phyloP scores from a whole-genome alignment of 164 flowering plant genomes.

The Piper longum region DNA sequence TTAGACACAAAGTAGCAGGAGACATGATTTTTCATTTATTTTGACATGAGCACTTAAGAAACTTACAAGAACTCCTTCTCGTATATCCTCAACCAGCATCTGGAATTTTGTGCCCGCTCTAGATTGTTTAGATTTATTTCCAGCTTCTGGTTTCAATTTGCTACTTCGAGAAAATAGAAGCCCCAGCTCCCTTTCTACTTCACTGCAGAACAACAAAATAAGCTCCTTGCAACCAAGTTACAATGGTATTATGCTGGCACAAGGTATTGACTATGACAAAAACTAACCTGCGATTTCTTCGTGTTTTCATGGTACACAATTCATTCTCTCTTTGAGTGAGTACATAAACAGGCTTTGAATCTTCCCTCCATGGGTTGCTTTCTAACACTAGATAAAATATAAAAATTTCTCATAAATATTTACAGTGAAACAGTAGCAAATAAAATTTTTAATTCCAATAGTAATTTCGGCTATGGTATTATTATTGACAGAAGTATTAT shows the following conservation, averaged over 20 bases:
- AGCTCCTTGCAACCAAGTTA: not conserved
- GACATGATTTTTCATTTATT: no score
- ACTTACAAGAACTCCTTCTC: constrained; percentile 93
- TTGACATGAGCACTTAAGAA: not conserved
- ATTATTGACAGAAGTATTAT: no score
- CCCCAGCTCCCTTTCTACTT: constrained; percentile 91
- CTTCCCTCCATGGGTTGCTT: constrained; percentile 88
- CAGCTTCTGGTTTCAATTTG: constrained; percentile 32
- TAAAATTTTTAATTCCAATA: no score
- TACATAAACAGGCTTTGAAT: constrained; percentile 80
- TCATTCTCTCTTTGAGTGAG: constrained; percentile 82
- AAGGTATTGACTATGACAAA: not conserved
- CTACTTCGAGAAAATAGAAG: constrained; percentile 59
- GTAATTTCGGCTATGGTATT: no score
- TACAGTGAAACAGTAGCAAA: no score
- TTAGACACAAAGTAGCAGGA: no score
- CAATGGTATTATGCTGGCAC: not conserved
- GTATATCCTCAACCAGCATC: constrained; percentile 91
- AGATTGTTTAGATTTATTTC: constrained; percentile 39
- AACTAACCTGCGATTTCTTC: constrained; percentile 72
- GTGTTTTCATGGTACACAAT: constrained; percentile 92
- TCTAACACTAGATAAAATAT: constrained; percentile 50
- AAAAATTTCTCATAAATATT: no score
- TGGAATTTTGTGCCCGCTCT: constrained; percentile 42
- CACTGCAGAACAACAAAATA: constrained; percentile 29